Evolutionary conservation across 2,329 filamentous ascomycete genomes (phyloP), one percentile per base, ranked within the genome.

Genomic region (Hymenoscyphus scutula): DNA sequence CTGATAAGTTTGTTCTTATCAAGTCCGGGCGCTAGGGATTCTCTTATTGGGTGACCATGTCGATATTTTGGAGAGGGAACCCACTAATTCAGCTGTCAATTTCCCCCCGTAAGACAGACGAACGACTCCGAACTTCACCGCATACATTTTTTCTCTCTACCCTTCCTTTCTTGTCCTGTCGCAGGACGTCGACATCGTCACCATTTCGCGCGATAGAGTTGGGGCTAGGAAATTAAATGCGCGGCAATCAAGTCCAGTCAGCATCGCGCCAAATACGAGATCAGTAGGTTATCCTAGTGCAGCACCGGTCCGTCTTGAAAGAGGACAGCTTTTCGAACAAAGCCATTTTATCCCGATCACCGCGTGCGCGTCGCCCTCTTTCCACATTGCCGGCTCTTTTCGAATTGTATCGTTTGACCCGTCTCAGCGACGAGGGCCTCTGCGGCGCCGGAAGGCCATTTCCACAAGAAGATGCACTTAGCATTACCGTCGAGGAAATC

Each of bases 401-500:
- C 19, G 19, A 29, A 27, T 54, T 23, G 10, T 19, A 51, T 51
- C 19, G 5, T 30, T 55, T 15, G 32, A 32, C 30, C 19, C 51
- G 53, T 58, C 32, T 63, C 53, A 58, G 56, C 17, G 58, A 60
- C 41, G 55, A 63, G 37, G 41, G 45, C 25, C 58, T 58, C 38
- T 38, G 53, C 56, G 61, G 62, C 59, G 62, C 62, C 62, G 59
- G 29, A 56, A 63, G 63, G 67, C 64, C 62, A 53, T 56, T 56
- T 51, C 57, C 48, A 53, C 37, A n/a, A 67, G 72, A 80, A 71
- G 70, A 95, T 97, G 92, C 93, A 97, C 76, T 92, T 94, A 81
- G 92, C 93, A 67, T 88, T 96, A 71, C 92, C 92, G 61, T 86
- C 91, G 72, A 89, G 92, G 76, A 96, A 94, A 79, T 87, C 84